Conservation (phyloP, 2,329 filamentous ascomycete species). For the Tolypocladium sp. region DNA sequence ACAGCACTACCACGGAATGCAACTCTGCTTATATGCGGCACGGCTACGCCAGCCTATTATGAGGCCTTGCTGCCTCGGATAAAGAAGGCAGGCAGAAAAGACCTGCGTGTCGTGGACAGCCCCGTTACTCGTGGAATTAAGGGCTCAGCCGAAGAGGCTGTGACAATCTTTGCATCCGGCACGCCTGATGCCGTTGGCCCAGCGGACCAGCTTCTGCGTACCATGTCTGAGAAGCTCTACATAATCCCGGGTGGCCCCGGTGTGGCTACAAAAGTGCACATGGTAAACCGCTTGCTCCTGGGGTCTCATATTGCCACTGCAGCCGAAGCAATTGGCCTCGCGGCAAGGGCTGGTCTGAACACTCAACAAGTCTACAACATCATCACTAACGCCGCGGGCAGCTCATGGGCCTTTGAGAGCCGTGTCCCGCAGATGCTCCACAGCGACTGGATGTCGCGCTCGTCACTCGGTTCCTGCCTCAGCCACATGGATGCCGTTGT, state of each 20-base stretch:
- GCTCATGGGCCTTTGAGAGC: constrained; percentile 48
- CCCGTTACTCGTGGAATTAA: not conserved
- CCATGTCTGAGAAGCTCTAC: constrained; percentile 49
- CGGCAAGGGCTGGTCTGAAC: constrained; percentile 36
- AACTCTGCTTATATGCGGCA: not conserved
- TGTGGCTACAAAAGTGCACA: constrained; percentile 43
- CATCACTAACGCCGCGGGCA: constrained; percentile 18
- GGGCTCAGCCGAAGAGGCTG: not conserved
- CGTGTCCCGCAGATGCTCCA: constrained; percentile 42
- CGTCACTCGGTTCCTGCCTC: constrained; percentile 24
- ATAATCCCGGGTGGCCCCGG: constrained; percentile 39
- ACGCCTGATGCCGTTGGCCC: constrained; percentile 6
- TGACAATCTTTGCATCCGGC: not conserved
- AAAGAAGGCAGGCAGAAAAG: not conserved
- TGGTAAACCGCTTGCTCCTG: constrained; percentile 42
- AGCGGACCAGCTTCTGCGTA: constrained; percentile 42
- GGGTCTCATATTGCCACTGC: constrained; percentile 42
- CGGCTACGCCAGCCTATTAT: not conserved
- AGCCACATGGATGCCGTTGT: constrained; percentile 23
- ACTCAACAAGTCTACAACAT: constrained; percentile 20
- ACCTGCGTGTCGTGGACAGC: not conserved
- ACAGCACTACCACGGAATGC: not conserved
- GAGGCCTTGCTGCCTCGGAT: not conserved
- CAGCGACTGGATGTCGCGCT: constrained; percentile 32
- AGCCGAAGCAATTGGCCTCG: constrained; percentile 43